These are phyloP conservation scores for Aureobasidium uvarum DNA, from an alignment of 2,329 filamentous ascomycete genomes.

Conservation along the genomic window DNA sequence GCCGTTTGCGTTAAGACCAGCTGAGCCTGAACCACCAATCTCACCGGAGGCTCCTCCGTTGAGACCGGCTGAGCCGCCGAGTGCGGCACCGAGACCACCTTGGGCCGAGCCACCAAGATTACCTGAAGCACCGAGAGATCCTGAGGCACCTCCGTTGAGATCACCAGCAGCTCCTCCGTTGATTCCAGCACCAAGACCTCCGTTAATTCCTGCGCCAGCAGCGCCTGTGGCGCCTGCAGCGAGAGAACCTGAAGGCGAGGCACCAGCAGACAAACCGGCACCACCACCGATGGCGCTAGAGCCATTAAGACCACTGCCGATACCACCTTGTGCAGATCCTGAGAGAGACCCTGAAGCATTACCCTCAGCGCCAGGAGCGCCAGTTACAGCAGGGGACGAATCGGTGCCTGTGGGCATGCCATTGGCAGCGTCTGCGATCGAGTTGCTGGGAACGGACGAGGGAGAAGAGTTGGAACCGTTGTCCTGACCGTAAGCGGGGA, in stretches of 20 bases:
- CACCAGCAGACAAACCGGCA: neutral
- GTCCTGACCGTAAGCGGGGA: constrained; percentile 1
- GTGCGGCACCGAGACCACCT: constrained; percentile 24
- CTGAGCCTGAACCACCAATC: too few species aligned
- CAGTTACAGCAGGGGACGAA: constrained; percentile 40
- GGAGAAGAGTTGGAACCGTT: constrained; percentile 1
- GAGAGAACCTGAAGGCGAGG: neutral
- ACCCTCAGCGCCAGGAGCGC: neutral
- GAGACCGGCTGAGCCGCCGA: constrained; percentile 31
- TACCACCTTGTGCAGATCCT: constrained; percentile 30
- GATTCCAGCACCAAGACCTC: constrained; percentile 23
- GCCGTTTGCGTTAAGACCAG: too few species aligned
- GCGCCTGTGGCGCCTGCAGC: neutral
- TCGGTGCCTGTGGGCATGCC: constrained; percentile 41
- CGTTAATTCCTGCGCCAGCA: constrained; percentile 24
- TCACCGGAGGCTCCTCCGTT: too few species aligned
- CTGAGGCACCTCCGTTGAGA: neutral
- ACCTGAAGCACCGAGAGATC: neutral
- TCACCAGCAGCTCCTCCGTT: neutral
- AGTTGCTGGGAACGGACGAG: neutral
- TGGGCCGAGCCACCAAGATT: constrained; percentile 26
- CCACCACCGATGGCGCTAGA: neutral
- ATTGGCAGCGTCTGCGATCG: constrained; percentile 44
- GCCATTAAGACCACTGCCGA: neutral
- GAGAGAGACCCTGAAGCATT: neutral